Percentiles rank a stretch among this genome's conserved stretches.
Conservation (phyloP, 139 green algal species). For the Closterium sp. region DNA sequence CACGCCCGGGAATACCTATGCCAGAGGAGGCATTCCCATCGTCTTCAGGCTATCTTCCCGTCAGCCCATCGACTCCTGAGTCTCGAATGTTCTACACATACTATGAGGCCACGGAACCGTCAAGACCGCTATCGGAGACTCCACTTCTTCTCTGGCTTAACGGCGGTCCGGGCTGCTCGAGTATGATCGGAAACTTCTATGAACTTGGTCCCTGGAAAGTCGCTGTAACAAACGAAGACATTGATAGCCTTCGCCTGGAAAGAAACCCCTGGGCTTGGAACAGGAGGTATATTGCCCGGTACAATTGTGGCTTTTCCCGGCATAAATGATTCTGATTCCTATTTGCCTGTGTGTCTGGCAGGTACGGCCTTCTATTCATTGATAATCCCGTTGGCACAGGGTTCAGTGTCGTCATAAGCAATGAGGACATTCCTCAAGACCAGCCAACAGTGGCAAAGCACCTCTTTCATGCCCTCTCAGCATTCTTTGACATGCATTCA, state of each 20-base stretch:
- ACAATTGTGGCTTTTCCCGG: neutral
- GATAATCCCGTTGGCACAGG: slow-evolving; percentile 41
- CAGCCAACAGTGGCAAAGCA: slow-evolving; percentile 17
- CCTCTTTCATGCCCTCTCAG: neutral
- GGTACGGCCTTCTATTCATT: slow-evolving; percentile 45
- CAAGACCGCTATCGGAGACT: neutral
- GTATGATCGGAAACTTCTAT: slow-evolving; percentile 49
- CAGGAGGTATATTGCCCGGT: neutral
- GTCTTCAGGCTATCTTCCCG: neutral
- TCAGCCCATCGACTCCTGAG: neutral
- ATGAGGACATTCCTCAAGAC: slow-evolving; percentile 6
- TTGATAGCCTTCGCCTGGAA: slow-evolving; percentile 50
- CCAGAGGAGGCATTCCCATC: neutral
- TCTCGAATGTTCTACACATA: slow-evolving; percentile 22
- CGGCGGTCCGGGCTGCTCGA: slow-evolving; percentile 54
- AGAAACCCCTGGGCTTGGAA: slow-evolving; percentile 8
- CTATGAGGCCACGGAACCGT: slow-evolving; percentile 10
- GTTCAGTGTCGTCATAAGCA: slow-evolving; percentile 18
- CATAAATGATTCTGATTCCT: neutral
- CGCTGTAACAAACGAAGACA: neutral
- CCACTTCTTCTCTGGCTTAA: slow-evolving; percentile 58
- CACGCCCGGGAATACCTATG: neutral
- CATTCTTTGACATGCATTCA: slow-evolving; percentile 60
- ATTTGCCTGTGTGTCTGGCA: neutral
- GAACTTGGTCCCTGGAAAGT: slow-evolving; percentile 47